Evolutionary conservation across 768 basidiomycete species (phyloP), one percentile per base, ranked within the genome.

Genomic region (Mycena haematopus): DNA sequence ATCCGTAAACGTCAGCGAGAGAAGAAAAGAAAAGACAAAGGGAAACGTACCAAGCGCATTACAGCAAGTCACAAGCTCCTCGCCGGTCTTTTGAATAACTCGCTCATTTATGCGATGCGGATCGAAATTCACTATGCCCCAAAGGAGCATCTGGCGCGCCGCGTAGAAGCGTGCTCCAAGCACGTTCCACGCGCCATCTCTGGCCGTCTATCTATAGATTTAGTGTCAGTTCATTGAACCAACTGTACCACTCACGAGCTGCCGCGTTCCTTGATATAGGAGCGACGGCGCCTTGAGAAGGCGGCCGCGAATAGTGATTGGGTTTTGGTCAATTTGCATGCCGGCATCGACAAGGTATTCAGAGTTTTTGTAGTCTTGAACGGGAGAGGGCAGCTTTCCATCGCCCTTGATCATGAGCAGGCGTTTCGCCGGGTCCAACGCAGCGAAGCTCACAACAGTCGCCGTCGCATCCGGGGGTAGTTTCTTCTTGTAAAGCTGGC

Each of bases 401-500:
- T 31, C 49, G 22, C 68, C 59, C 25, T 9, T 65, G 17, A 70
- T 65, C 6, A 14, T 57, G 6, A 68, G 65, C 0, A 80, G 70
- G 15, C 81, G 74, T 0, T 69, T 73, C 0, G 60, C 58, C 1
- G 82, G 82, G 22, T 65, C 76, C 55, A 78, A 71, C 0, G 76
- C 76, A 0, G 80, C 69, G 47, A 80, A 80, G 0, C 67, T 63
- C 0, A 83, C 75, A 68, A 81, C 77, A 2, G 65, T 49, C 13
- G 71, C 68, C 9, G 79, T 75, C 33, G 72, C 60, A 11, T 78
- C 74, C 0, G 65, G 70, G 0, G 76, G 74, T 5, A 83, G 56
- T 62, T 74, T 79, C 54, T 74, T 75, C 35, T 69, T 78, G 64
- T 75, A 83, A 1, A 79, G 64, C 47, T 83, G 82, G 2, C 77